phyloP scores from a whole-genome alignment of 2,329 filamentous ascomycete species.

The Ophiostoma himal-ulmi region DNA sequence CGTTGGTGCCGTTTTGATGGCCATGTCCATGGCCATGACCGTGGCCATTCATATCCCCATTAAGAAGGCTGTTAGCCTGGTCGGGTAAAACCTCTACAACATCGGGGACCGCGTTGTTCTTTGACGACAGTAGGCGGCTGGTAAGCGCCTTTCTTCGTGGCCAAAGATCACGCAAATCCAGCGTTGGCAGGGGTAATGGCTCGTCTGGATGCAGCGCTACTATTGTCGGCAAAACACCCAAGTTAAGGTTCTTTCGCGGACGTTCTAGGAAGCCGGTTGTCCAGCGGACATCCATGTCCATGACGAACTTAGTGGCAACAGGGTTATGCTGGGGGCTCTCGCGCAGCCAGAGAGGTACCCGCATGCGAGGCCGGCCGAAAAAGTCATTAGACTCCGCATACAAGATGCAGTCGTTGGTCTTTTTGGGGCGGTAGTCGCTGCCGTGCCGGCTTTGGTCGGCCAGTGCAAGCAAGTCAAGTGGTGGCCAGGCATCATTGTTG shows the following conservation, averaged over 20 bases:
- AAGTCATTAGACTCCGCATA: constrained; percentile 39
- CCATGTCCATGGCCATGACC: not conserved
- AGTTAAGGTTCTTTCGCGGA: constrained; percentile 34
- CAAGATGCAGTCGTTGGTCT: constrained; percentile 31
- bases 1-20: not conserved
- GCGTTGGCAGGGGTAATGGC: constrained; percentile 18
- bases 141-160: not conserved
- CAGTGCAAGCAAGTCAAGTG: constrained; percentile 37
- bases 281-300: constrained; percentile 47
- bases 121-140: constrained; percentile 1
- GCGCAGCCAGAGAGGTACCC: constrained; percentile 34
- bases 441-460: constrained; percentile 23
- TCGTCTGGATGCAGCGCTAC: constrained; percentile 39
- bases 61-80: not conserved
- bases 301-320: constrained; percentile 40
- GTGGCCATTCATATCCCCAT: not conserved
- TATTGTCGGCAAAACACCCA: constrained; percentile 42
- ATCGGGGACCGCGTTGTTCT: not conserved
- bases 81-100: not conserved
- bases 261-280: constrained; percentile 37
- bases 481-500: constrained; percentile 43
- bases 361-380: constrained; percentile 36
- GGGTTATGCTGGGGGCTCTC: constrained; percentile 32
- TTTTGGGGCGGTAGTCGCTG: constrained; percentile 20
- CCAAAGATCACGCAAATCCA: constrained; percentile 15